phyloP scores from a whole-genome alignment of 2,329 filamentous ascomycete genomes.

The Coniochaeta prunicola region DNA sequence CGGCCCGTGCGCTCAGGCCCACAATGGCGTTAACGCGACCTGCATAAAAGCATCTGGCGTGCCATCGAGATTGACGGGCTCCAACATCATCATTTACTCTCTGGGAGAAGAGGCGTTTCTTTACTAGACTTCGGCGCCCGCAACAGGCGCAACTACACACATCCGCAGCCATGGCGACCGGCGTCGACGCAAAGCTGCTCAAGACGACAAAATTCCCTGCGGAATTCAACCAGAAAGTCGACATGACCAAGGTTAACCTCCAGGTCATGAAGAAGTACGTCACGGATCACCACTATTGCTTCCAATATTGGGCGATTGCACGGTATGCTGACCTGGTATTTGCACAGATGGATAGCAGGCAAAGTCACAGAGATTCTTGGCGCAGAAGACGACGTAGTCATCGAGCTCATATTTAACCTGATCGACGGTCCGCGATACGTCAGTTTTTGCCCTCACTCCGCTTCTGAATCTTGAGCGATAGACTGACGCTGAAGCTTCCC shows the following conservation, averaged over 20 bases:
- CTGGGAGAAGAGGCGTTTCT: background rate
- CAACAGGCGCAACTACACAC: background rate
- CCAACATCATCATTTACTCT: background rate
- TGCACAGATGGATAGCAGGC: constrained; percentile 78
- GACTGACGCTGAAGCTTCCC: constrained; percentile 14
- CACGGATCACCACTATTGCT: constrained; percentile 4
- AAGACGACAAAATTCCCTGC: constrained; percentile 89
- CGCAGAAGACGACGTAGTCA: constrained; percentile 93
- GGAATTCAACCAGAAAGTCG: constrained; percentile 92
- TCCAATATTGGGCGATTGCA: background rate
- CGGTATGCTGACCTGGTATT: constrained; percentile 7
- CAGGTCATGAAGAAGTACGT: constrained; percentile 95
- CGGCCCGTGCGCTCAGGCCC: background rate
- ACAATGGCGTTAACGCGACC: background rate
- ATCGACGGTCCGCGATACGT: constrained; percentile 72
- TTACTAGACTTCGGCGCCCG: background rate
- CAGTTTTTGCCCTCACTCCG: constrained; percentile 26
- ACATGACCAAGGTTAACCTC: constrained; percentile 94
- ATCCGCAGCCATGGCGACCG: constrained; percentile 60
- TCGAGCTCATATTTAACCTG: constrained; percentile 68
- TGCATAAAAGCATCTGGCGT: background rate
- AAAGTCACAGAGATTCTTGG: constrained; percentile 82
- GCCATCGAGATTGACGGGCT: too few species aligned
- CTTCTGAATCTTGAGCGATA: background rate
- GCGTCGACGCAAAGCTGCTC: constrained; percentile 81